A percentile compares a stretch with the other conserved stretches of the same genome.
Conservation (phyloP, 2,329 filamentous ascomycete species). For the Trichoderma oligosporum region DNA sequence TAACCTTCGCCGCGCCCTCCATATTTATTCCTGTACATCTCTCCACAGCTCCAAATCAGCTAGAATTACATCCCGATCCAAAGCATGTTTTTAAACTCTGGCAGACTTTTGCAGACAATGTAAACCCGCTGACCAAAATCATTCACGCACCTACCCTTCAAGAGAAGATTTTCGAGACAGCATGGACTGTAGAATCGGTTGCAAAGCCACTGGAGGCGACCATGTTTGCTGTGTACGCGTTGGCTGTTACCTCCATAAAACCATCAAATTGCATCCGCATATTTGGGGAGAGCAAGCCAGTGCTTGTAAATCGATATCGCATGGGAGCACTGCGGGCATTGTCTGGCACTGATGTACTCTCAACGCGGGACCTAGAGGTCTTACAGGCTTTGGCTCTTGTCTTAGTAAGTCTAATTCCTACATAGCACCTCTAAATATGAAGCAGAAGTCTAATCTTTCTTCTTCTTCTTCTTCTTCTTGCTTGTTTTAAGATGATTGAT, state of each 20-base stretch:
- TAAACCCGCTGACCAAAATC: conserved; percentile 69
- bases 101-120: conserved; percentile 69
- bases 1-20: not conserved
- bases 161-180: conserved; percentile 59
- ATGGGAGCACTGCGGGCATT: conserved; percentile 55
- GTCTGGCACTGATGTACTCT: not conserved
- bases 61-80: conserved; percentile 55
- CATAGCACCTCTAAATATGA: not conserved
- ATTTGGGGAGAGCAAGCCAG: conserved; percentile 38
- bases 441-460: not conserved
- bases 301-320: conserved; percentile 47
- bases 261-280: conserved; percentile 36
- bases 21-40: not conserved
- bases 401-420: conserved; percentile 40
- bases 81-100: conserved; percentile 67
- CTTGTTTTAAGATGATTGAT: conserved; percentile 17
- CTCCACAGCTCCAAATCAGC: not conserved
- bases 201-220: conserved; percentile 56
- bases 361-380: not conserved
- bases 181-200: conserved; percentile 52
- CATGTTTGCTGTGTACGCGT: conserved; percentile 61
- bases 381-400: conserved; percentile 57
- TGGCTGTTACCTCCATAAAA: conserved; percentile 61
- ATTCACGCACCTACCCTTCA: conserved; percentile 70
- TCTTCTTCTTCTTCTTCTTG: not conserved